These are phyloP conservation scores for Ascomycota sp. DNA, from an alignment of 2,329 filamentous ascomycete genomes.

Conservation along the genomic window DNA sequence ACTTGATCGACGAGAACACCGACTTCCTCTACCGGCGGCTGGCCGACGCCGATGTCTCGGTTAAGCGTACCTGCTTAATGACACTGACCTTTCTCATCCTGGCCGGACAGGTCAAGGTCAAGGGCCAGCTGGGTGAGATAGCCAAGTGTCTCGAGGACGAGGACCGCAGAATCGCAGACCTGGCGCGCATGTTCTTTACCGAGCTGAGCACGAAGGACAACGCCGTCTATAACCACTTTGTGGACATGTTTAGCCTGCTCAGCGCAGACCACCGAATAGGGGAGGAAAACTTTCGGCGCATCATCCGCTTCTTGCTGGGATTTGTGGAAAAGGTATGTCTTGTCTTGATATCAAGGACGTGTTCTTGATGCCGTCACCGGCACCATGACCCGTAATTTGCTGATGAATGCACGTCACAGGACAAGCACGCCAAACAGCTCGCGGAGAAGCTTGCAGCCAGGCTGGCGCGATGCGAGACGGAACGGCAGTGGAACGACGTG, in stretches of 20 bases:
- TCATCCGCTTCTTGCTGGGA: slow-evolving; percentile 80
- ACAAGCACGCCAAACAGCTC: slow-evolving; percentile 91
- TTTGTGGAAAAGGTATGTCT: slow-evolving; percentile 88
- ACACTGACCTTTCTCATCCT: slow-evolving; percentile 93
- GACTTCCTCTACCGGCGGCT: slow-evolving; percentile 91
- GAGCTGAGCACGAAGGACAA: slow-evolving; percentile 97
- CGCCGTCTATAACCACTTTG: slow-evolving; percentile 97
- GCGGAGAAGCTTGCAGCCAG: slow-evolving; percentile 81
- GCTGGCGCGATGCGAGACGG: slow-evolving; percentile 67
- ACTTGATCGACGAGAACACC: slow-evolving; percentile 96
- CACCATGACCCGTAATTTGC: too few relatives aligned
- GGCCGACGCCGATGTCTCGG: slow-evolving; percentile 69
- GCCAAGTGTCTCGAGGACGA: slow-evolving; percentile 93
- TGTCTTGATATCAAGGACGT: too few relatives aligned
- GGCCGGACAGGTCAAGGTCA: slow-evolving; percentile 96
- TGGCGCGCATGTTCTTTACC: slow-evolving; percentile 95
- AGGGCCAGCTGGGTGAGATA: slow-evolving; percentile 96
- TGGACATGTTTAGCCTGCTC: slow-evolving; percentile 93
- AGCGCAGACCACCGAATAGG: slow-evolving; percentile 63
- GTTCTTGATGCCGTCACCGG: too few relatives aligned
- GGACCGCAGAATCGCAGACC: slow-evolving; percentile 84
- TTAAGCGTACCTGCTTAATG: slow-evolving; percentile 96
- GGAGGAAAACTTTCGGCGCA: slow-evolving; percentile 68
- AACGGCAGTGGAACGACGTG: slow-evolving; percentile 95
- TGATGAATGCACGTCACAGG: slow-evolving; percentile 31